Base-by-base conservation (phyloP, 2,329 filamentous ascomycete species). In the Trichoderma semiorbis region DNA sequence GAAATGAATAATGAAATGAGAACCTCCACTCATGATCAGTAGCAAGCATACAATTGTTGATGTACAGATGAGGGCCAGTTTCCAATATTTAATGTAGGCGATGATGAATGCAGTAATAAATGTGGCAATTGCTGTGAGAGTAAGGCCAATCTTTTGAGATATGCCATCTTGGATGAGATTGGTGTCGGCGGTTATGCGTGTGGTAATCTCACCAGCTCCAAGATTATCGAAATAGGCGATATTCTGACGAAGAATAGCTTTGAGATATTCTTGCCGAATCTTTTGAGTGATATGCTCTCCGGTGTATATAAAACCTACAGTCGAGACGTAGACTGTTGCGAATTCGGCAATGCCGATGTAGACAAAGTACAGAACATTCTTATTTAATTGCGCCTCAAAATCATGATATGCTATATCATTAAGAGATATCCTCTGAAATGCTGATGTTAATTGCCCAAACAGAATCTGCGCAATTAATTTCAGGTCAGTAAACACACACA, bases 111-210 rank as follows among this genome's bases (percentile, higher is more conserved):
- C 85, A 0, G 85, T 77, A 7, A 84, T 73, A 6, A 85, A 75
- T 3, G 85, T 76, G 2, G 84, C 77, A 7, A 84, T 50, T 1
- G 79, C 81, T 63, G 84, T 81, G 34, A 86, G 78, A 5, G 86
- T 77, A 2, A 78, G 78, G 2, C 81, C 80, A 6, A 88, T 79
- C 71, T 85, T 84, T 73, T 88, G 85, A 0, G 86, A 87, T 26
- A 88, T 84, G 26, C 85, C 86, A 47, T 85, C 79, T 72, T 88
- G 87, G n/a, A 88, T 81, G 0, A 84, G 83, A 73, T 88, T 88
- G 16, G 76, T 78, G 72, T 81, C 82, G 1, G 81, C 81, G 0
- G 82, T 84, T 34, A 84, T 79, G 61, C 80, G 78, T 7, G 79
- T 77, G 2, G 81, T 76, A 10, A 82, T 76, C 5, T 82, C 82